phyloP scores from a whole-genome alignment of 2,329 filamentous ascomycete species.

The Clonostachys sp. region DNA sequence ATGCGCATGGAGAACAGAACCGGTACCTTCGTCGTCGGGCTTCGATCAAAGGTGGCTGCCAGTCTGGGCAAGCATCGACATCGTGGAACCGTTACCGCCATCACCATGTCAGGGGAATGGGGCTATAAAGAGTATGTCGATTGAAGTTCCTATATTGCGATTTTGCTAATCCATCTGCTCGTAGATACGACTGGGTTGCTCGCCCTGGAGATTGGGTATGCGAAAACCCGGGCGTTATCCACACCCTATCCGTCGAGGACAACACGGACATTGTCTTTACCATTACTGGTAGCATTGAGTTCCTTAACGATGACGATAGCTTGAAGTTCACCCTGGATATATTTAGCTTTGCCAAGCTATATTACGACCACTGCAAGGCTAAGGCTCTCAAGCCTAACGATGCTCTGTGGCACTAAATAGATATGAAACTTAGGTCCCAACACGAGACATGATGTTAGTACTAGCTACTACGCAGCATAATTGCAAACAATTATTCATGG shows the following conservation, averaged over 20 bases:
- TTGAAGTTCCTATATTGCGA: not conserved
- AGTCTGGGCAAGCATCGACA: constrained; percentile 7
- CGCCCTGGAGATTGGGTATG: constrained; percentile 14
- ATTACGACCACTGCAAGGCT: constrained; percentile 6
- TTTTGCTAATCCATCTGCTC: constrained; percentile 1
- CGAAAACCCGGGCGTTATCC: constrained; percentile 14
- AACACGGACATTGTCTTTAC: constrained; percentile 15
- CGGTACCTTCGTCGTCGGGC: constrained; percentile 6
- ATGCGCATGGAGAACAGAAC: constrained; percentile 7
- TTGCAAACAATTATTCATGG: too few relatives aligned
- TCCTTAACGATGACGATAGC: constrained; percentile 14
- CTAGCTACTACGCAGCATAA: too few relatives aligned
- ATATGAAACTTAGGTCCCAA: not conserved
- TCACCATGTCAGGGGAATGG: constrained; percentile 14
- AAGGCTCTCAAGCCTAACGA: constrained; percentile 7
- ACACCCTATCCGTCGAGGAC: constrained; percentile 12
- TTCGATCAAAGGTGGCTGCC: constrained; percentile 5
- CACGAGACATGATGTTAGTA: not conserved
- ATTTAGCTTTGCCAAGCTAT: constrained; percentile 12
- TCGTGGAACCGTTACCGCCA: constrained; percentile 6
- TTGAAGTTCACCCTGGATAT: constrained; percentile 12
- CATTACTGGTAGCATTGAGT: constrained; percentile 14
- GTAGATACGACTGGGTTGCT: constrained; percentile 15
- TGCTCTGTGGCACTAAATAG: constrained; percentile 6
- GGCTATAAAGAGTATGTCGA: constrained; percentile 8